Evolutionary conservation across 2,329 filamentous ascomycete genomes (phyloP).

Genomic region (Colletotrichum lini): DNA sequence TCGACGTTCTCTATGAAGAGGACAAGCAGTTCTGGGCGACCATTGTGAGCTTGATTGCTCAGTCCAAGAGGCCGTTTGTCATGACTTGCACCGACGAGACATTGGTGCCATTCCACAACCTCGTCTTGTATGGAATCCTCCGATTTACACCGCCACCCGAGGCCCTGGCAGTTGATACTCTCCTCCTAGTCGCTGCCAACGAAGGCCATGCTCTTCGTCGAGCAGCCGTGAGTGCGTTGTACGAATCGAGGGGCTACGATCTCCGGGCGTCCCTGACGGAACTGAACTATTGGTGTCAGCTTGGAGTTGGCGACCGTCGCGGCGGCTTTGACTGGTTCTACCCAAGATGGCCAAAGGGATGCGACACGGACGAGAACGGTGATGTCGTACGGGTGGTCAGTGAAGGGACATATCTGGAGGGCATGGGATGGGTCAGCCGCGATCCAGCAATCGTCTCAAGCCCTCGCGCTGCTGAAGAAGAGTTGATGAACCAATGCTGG

Average conservation of each 20-base stretch:
- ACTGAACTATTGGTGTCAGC: conserved; percentile 97
- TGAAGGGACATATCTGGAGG: conserved; percentile 80
- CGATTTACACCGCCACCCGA: conserved; percentile 78
- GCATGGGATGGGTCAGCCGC: conserved; percentile 83
- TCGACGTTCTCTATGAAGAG: conserved; percentile 93
- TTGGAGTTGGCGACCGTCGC: conserved; percentile 90
- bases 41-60: conserved; percentile 80
- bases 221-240: conserved; percentile 77
- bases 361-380: conserved; percentile 77
- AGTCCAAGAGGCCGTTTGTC: conserved; percentile 92
- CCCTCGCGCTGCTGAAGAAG: conserved; percentile 67
- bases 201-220: conserved; percentile 87
- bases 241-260: conserved; percentile 77
- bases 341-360: conserved; percentile 80
- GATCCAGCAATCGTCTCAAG: conserved; percentile 64
- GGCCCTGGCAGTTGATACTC: conserved; percentile 81
- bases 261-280: conserved; percentile 86
- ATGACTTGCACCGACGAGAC: conserved; percentile 95
- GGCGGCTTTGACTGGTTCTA: conserved; percentile 93
- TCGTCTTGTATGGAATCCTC: conserved; percentile 89
- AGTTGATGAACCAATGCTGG: conserved; percentile 76
- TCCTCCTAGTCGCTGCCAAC: conserved; percentile 85
- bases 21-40: conserved; percentile 96
- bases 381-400: conserved; percentile 84
- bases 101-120: conserved; percentile 79